Evolutionary conservation across 306 rosid species (phyloP), one percentile per base, ranked within the genome.

Genomic region (Cucumis cinereus): DNA sequence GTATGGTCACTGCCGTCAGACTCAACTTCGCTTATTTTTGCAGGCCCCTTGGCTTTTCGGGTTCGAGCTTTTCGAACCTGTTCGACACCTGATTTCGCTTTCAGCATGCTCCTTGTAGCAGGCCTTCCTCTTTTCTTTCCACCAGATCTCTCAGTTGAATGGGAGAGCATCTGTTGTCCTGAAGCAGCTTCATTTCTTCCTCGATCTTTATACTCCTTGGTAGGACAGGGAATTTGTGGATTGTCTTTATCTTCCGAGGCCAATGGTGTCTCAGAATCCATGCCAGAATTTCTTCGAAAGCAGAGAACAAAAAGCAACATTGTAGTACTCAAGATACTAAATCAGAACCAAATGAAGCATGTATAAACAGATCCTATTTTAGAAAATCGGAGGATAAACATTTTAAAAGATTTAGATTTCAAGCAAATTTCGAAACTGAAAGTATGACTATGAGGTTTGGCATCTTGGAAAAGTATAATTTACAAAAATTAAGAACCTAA

Each of bases 41-140:
- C 88, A 63, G 91, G 84, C 81, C 79, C 88, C 80, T 80, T 87
- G 45, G 75, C 75, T 45, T 53, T 72, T n/a, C 64, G 86, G 40
- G 81, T 72, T 16, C 84, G 87, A 68, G 78, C 59, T 84, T 88
- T 87, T 78, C 77, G 86, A 61, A 86, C 78, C 80, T 85, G 90
- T 66, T 81, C 84, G 76, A 63, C 28, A 33, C 73, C 74, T 30
- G 83, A 43, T 81, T 81, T 88, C 58, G 68, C 84, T 59, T 74
- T 89, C 64, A 80, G 86, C 19, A 13, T 41, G 60, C 81, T 81
- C 78, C 77, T 80, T 47, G 86, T 74, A 26, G 84, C 85, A 69
- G 96, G 89, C 83, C 96, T 88, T 85, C 95, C 93, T 81, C 90
- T 82, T 83, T 88, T 90, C 82, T 90, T 87, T 64, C 81, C 60